These are phyloP conservation scores for Funneliformis geosporum DNA, from an alignment of 192 early-diverging fungal species.

Conservation along the genomic window DNA sequence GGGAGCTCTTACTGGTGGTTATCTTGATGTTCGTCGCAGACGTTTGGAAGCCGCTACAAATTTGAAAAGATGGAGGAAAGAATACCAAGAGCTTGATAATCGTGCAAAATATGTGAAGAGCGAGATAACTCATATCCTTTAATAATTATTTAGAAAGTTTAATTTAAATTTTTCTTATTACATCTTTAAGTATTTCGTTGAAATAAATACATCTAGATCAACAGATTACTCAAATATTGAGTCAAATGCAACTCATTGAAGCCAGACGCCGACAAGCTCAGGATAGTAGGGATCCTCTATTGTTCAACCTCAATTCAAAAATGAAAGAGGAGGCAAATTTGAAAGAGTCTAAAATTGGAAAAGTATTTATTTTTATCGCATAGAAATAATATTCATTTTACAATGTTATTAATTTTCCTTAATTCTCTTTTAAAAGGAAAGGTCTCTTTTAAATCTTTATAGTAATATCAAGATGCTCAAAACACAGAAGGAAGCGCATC, in stretches of 20 bases:
- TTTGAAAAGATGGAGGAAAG: conserved; percentile 51
- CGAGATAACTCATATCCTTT: conserved; percentile 48
- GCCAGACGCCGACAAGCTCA: conserved; percentile 53
- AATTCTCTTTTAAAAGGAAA: conserved; percentile 44
- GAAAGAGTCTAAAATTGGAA: conserved; percentile 49
- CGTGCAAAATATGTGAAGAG: conserved; percentile 49
- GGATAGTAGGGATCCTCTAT: conserved; percentile 59
- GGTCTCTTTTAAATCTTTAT: conserved; percentile 47
- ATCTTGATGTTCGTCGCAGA: conserved; percentile 68
- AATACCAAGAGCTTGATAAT: conserved; percentile 46
- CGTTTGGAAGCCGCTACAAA: conserved; percentile 73
- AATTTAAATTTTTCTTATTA: background rate
- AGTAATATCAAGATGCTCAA: conserved; percentile 52
- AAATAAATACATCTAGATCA: conserved; percentile 51
- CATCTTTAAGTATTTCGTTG: background rate
- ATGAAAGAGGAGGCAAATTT: conserved; percentile 64
- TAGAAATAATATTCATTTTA: background rate
- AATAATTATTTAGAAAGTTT: background rate
- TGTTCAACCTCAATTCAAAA: conserved; percentile 58
- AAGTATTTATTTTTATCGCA: conserved; percentile 36
- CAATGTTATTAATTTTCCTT: background rate
- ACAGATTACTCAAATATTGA: conserved; percentile 60
- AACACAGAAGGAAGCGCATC: conserved; percentile 60
- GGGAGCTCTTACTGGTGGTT: conserved; percentile 93
- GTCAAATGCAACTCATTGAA: conserved; percentile 57